Conservation (phyloP, 371 early-diverging fungal species). For the Rozella allomycis region DNA sequence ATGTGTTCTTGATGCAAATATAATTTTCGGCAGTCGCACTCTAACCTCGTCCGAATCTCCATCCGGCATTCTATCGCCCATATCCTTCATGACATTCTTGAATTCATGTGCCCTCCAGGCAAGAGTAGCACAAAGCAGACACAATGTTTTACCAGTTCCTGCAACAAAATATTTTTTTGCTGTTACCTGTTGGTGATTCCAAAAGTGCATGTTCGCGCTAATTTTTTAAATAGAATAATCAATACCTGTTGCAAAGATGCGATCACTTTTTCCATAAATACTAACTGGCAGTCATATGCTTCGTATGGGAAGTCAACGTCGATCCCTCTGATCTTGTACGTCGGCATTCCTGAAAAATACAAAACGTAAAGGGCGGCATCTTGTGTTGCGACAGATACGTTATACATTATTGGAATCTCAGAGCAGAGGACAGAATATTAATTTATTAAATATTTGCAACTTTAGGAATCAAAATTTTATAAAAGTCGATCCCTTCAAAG, state of each 20-base stretch:
- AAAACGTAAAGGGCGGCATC: too few species aligned
- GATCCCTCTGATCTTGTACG: too few species aligned
- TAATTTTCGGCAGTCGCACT: slow-evolving; percentile 17
- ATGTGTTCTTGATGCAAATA: slow-evolving; percentile 71
- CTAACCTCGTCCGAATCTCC: slow-evolving; percentile 1
- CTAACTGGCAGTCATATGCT: slow-evolving; percentile 31
- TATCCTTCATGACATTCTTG: slow-evolving; percentile 2
- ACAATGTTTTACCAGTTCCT: slow-evolving; percentile 39
- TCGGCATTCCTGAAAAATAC: too few species aligned
- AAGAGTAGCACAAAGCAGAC: slow-evolving; percentile 28
- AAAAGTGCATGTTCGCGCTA: slow-evolving; percentile 20
- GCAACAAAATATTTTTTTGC: too few species aligned
- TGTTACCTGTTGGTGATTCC: slow-evolving; percentile 41
- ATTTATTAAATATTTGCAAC: too few species aligned
- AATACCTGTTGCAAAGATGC: too few species aligned
- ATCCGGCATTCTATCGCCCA: slow-evolving; percentile 1
- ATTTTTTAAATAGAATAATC: too few species aligned
- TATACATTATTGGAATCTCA: too few species aligned
- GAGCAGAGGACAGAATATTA: too few species aligned
- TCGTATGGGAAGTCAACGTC: slow-evolving; percentile 24
- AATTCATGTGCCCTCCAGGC: slow-evolving; percentile 16
- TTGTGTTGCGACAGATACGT: too few species aligned
- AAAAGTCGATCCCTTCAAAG: slow-evolving; percentile 42
- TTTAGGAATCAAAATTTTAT: slow-evolving; percentile 26
- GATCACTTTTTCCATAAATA: slow-evolving; percentile 25